These are phyloP conservation scores for Ogataea glucozyma DNA, from an alignment of 805 yeast species.

Conservation along the genomic window DNA sequence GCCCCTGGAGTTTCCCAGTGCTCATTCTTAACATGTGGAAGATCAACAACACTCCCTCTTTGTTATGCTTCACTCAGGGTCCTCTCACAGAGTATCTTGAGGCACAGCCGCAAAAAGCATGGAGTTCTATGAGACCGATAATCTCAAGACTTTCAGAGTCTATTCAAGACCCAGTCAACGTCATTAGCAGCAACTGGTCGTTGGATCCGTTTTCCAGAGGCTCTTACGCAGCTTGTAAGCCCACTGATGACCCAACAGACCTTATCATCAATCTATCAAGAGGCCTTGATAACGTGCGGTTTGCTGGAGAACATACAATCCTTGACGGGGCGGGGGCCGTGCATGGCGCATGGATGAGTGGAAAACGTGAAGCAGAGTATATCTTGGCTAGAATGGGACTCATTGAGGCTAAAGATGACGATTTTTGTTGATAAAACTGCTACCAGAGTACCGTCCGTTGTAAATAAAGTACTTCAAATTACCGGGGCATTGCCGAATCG, in stretches of 20 bases:
- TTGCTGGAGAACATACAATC: conserved; percentile 91
- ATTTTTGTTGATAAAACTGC: conserved; percentile 12
- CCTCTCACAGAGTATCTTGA: conserved; percentile 67
- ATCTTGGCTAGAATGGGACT: conserved; percentile 25
- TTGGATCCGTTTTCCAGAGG: conserved; percentile 77
- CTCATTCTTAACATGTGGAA: conserved; percentile 60
- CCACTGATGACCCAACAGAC: conserved; percentile 70
- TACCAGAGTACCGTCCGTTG: background rate
- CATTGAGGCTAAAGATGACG: conserved; percentile 41
- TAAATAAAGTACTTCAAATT: no score
- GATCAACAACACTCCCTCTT: conserved; percentile 48
- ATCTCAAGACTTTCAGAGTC: conserved; percentile 27
- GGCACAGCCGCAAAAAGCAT: conserved; percentile 50
- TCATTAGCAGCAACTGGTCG: conserved; percentile 73
- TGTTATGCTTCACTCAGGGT: conserved; percentile 69
- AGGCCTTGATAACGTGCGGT: conserved; percentile 62
- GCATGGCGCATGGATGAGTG: conserved; percentile 87
- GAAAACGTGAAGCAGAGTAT: conserved; percentile 32
- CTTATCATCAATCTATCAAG: conserved; percentile 59
- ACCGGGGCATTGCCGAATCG: conserved; percentile 22
- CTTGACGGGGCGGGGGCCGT: conserved; percentile 89
- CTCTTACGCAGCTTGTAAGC: conserved; percentile 71
- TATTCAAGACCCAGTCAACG: conserved; percentile 38
- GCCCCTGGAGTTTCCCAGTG: conserved; percentile 60
- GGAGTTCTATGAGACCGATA: conserved; percentile 60